Conservation (phyloP, 2,329 filamentous ascomycete species). For the Aspergillus carbonarius region DNA sequence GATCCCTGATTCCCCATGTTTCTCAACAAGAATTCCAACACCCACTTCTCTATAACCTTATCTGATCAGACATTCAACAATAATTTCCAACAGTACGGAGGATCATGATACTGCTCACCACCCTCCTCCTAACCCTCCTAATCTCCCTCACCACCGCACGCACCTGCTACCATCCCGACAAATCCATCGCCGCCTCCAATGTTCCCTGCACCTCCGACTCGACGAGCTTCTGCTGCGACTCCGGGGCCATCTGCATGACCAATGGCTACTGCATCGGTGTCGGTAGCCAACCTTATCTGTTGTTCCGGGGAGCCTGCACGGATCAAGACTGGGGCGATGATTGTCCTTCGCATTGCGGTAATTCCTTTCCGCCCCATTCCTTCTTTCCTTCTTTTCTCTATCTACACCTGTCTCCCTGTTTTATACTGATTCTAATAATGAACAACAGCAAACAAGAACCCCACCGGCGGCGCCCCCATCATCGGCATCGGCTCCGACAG, state of each 20-base stretch:
- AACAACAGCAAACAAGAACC: background rate
- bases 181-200: background rate
- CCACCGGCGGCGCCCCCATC: conserved; percentile 2
- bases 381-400: no score
- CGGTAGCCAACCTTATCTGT: background rate
- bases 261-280: conserved; percentile 6
- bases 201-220: background rate
- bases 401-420: no score
- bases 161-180: conserved; percentile 9
- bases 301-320: conserved; percentile 2
- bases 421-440: background rate
- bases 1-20: no score
- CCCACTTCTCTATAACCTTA: background rate
- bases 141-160: background rate
- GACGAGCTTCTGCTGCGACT: conserved; percentile 3
- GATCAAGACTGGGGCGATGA: conserved; percentile 1
- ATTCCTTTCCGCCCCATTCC: background rate
- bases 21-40: no score
- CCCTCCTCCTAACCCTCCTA: background rate
- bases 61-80: background rate
- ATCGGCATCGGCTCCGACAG: background rate
- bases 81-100: background rate
- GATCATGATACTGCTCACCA: background rate
- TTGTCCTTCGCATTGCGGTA: conserved; percentile 5
- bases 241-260: conserved; percentile 2